These are phyloP conservation scores for Entomortierella parvispora DNA, from an alignment of 192 early-diverging fungal genomes.

Conservation along the genomic window DNA sequence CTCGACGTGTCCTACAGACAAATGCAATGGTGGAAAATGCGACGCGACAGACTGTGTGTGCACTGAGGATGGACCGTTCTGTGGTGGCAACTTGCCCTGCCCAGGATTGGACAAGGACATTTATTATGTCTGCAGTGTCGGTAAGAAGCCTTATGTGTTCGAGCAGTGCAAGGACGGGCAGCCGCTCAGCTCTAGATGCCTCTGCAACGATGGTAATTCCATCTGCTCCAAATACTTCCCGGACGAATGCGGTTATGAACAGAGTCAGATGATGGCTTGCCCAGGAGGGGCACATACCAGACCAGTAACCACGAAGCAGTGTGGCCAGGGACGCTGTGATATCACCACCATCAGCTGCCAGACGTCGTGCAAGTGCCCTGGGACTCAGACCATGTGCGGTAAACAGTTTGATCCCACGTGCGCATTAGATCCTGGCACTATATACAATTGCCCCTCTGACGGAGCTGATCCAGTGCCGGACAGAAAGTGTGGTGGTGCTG, in stretches of 20 bases:
- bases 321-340: constrained; percentile 16
- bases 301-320: constrained; percentile 5
- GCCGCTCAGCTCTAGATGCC: constrained; percentile 5
- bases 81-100: constrained; percentile 13
- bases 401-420: constrained; percentile 25
- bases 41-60: constrained; percentile 9
- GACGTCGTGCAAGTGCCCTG: background rate
- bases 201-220: constrained; percentile 19
- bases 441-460: constrained; percentile 7
- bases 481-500: background rate
- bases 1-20: background rate
- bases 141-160: constrained; percentile 15
- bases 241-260: constrained; percentile 20
- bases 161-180: constrained; percentile 4
- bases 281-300: background rate
- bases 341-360: constrained; percentile 5
- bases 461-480: background rate
- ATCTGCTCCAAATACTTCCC: constrained; percentile 32
- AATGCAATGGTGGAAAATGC: constrained; percentile 15
- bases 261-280: constrained; percentile 12
- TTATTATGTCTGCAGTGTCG: constrained; percentile 16
- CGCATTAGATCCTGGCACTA: background rate
- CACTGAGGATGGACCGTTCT: constrained; percentile 15
- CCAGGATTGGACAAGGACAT: constrained; percentile 13
- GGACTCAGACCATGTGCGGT: background rate